A percentile compares a stretch with the other conserved stretches of the same genome.
These are phyloP conservation scores for Amphirosellinia nigrospora DNA, from an alignment of 495 filamentous ascomycete genomes.

Conservation along the genomic window DNA sequence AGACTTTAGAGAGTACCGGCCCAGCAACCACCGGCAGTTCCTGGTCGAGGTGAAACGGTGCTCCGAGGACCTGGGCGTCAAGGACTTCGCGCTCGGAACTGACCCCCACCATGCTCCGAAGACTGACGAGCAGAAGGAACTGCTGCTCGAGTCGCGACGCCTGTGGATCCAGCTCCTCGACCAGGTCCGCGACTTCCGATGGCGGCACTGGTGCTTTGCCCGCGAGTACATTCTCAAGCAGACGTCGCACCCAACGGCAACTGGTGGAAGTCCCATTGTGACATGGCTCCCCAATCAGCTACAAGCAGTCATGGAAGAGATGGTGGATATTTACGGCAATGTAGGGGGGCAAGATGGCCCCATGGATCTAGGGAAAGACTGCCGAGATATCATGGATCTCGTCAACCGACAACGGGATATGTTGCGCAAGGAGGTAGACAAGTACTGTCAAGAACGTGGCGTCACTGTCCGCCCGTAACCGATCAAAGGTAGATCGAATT, in stretches of 20 bases:
- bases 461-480: conserved; percentile 37
- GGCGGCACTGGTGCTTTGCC: conserved; percentile 95
- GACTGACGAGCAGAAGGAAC: conserved; percentile 14
- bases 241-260: conserved; percentile 83
- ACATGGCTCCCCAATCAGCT: conserved; percentile 91
- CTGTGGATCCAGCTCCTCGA: conserved; percentile 77
- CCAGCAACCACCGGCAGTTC: conserved; percentile 84
- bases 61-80: conserved; percentile 61
- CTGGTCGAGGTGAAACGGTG: conserved; percentile 69
- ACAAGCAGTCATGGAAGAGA: conserved; percentile 75
- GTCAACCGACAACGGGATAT: conserved; percentile 71
- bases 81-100: conserved; percentile 65
- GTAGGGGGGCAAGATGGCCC: conserved; percentile 48
- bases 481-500: neutral
- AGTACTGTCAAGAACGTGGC: conserved; percentile 77
- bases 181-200: conserved; percentile 88
- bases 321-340: conserved; percentile 65
- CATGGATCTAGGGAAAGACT: conserved; percentile 42
- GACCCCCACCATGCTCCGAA: conserved; percentile 43
- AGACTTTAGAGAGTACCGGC: conserved; percentile 86
- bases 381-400: conserved; percentile 70
- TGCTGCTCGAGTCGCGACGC: conserved; percentile 46
- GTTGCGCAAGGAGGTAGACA: conserved; percentile 77
- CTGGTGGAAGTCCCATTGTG: conserved; percentile 89
- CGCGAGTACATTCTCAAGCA: conserved; percentile 89